Percentiles rank a stretch among this genome's conserved stretches.
Conservation (phyloP, 768 basidiomycete species). For the Leccinum subgranulosum region DNA sequence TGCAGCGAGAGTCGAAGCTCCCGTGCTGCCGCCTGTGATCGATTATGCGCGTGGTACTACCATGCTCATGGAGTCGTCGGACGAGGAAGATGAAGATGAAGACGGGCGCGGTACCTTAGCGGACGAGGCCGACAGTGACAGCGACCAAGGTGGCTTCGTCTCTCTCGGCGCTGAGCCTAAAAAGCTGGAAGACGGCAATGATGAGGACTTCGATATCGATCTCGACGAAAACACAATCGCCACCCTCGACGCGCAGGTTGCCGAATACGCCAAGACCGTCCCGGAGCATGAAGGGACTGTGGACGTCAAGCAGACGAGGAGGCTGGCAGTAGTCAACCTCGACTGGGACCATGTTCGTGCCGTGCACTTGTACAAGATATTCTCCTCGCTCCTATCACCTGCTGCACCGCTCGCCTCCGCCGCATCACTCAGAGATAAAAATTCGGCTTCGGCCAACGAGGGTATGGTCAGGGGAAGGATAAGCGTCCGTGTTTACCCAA, state of each 20-base stretch:
- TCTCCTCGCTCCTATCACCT: constrained; percentile 78
- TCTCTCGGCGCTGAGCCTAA: constrained; percentile 45
- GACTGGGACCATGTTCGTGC: constrained; percentile 98
- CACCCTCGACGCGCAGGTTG: constrained; percentile 72
- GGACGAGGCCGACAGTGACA: constrained; percentile 45
- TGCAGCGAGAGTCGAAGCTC: constrained; percentile 59
- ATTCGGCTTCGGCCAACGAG: constrained; percentile 7
- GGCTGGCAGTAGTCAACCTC: constrained; percentile 90
- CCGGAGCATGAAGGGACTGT: constrained; percentile 44
- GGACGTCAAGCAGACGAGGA: constrained; percentile 49
- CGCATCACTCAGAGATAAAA: constrained; percentile 18
- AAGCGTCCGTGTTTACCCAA: constrained; percentile 85
- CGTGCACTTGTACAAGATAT: constrained; percentile 86
- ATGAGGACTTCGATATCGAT: constrained; percentile 61
- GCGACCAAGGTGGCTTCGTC: constrained; percentile 47
- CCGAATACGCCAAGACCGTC: constrained; percentile 48
- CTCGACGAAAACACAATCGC: constrained; percentile 74
- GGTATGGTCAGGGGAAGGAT: constrained; percentile 60
- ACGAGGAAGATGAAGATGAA: constrained; percentile 54
- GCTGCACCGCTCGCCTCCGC: constrained; percentile 42
- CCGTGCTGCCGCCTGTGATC: constrained; percentile 32
- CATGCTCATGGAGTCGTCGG: constrained; percentile 83
- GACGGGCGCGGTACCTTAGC: constrained; percentile 11
- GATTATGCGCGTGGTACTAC: constrained; percentile 93
- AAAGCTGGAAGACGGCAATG: constrained; percentile 10